Base-by-base conservation (phyloP, 179 eudicot species). In the Silene vulgaris region DNA sequence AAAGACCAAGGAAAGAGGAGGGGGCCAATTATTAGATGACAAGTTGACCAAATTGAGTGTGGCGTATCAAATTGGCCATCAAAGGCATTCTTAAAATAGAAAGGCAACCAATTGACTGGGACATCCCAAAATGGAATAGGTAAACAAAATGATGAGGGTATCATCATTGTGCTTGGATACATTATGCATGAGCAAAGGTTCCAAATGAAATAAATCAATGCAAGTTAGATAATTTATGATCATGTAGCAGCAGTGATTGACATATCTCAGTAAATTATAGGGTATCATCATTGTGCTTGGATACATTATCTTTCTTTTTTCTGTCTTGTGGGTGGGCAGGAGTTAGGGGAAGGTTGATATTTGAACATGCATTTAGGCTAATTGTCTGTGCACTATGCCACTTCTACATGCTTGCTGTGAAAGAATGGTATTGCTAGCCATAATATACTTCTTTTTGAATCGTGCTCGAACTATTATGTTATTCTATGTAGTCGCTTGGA, bases 371-470 rank as follows among this genome's bases (percentile, higher is more conserved):
- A 5, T 19, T 2, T 63, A 63, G 12, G 32, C 37, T 48, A 48
- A 48, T 48, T 48, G 14, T 63, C 7, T 11, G 17, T 28, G 67
- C 32, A 1, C 26, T 63, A 8, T 65, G 40, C 29, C 17, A 23
- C 69, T 28, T 65, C 40, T 1, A 21, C 69, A 65, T 65, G 69
- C 11, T 3, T 65, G 69, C 19, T 13, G 69, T 13, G 11, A 65
- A 65, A 32, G 69, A 65, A 65, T 28, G 69, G 7, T 65, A 29
- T 28, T 61, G 62, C 29, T 61, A 61, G 65, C 29, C 17, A 29
- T 3, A 9, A 3, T 11, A 63, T 57, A 23, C 28, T 29, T 29
- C 3, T 65, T 65, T 57, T 29, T 29, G 32, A 29, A 29, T 29
- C 32, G 32, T 1, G 32, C 3, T 29, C 32, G 32, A 29, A 1